phyloP scores from a whole-genome alignment of 106 monocot genomes.

The Dendrobium chrysotoxum region DNA sequence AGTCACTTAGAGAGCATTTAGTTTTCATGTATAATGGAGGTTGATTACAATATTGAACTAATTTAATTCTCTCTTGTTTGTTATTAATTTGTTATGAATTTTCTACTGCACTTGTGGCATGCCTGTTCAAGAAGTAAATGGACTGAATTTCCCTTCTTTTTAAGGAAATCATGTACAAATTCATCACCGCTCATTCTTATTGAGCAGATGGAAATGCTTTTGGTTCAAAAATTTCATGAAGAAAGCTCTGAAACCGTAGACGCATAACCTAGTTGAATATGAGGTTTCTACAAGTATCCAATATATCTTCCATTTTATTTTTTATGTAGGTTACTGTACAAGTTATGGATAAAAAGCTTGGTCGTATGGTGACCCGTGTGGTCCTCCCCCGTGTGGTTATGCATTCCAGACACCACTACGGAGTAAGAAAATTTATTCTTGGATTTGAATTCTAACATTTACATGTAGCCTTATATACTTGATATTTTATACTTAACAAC shows the following conservation, averaged over 20 bases:
- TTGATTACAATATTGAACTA: background rate
- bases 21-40: background rate
- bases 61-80: background rate
- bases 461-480: background rate
- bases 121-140: background rate
- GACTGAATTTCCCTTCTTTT: no score
- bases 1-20: background rate
- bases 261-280: background rate
- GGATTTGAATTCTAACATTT: background rate
- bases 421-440: constrained; percentile 37
- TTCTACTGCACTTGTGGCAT: background rate
- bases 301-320: background rate
- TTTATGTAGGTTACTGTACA: constrained; percentile 69
- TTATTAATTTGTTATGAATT: background rate
- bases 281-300: background rate
- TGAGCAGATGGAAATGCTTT: background rate
- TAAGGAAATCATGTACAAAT: background rate
- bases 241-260: background rate
- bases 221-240: background rate
- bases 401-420: constrained; percentile 92
- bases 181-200: background rate
- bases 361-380: constrained; percentile 74
- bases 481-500: background rate
- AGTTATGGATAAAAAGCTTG: constrained; percentile 89
- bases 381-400: constrained; percentile 95